These are phyloP conservation scores for Truncatella angustata DNA, from an alignment of 2,329 filamentous ascomycete genomes.

Conservation along the genomic window DNA sequence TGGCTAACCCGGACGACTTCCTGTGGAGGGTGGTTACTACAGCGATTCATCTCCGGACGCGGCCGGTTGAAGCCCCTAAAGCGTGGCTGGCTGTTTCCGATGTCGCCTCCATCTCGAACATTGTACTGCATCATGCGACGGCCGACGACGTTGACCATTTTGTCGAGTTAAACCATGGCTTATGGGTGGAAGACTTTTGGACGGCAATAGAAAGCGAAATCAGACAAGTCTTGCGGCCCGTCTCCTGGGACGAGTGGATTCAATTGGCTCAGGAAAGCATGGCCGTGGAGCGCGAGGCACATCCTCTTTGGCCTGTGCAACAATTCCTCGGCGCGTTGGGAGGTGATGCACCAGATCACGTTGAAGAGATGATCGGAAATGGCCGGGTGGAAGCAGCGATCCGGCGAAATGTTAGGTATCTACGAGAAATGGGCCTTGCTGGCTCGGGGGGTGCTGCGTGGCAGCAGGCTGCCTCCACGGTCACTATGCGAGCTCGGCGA, in stretches of 20 bases:
- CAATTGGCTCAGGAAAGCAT: background rate
- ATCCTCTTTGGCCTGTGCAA: background rate
- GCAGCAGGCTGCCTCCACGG: no score
- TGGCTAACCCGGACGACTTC: background rate
- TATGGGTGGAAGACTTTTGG: background rate
- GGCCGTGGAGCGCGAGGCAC: background rate
- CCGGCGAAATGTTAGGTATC: background rate
- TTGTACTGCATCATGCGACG: background rate
- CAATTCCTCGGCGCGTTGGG: background rate
- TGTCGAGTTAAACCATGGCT: background rate
- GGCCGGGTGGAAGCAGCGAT: background rate
- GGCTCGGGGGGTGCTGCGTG: no score
- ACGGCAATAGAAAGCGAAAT: background rate
- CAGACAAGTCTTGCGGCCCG: background rate
- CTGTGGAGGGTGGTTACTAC: background rate
- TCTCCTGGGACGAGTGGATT: background rate
- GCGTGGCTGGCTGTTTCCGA: background rate
- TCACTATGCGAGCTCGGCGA: no score
- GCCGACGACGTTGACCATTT: background rate
- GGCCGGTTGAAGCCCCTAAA: background rate
- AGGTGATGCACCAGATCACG: background rate
- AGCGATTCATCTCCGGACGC: background rate
- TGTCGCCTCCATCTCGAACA: background rate
- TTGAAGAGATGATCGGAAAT: background rate
- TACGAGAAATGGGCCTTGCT: background rate